Evolutionary conservation across 108 stramenopile genomes (phyloP).

Genomic region (Aureococcus anophagefferens): DNA sequence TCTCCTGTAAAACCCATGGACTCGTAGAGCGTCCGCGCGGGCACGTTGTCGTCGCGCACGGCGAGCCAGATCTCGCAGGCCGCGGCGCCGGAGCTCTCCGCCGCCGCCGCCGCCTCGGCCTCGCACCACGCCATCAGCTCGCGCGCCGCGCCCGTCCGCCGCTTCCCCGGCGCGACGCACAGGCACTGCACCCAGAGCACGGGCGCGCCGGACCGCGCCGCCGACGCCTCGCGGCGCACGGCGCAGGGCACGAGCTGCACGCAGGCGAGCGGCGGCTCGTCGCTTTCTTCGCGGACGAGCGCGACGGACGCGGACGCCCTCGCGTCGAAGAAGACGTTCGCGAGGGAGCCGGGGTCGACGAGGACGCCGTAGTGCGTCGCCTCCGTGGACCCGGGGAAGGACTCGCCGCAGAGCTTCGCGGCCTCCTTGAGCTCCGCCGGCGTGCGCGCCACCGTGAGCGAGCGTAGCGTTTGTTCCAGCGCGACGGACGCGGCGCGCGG

Average conservation of each 20-base stretch:
- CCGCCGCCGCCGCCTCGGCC: not conserved
- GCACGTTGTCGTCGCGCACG: not conserved
- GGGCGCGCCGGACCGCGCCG: not conserved
- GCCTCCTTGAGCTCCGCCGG: not conserved
- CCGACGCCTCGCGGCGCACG: not conserved
- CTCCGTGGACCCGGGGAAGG: not conserved
- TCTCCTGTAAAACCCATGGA: not conserved
- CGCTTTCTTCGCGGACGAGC: not conserved
- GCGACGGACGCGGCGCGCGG: no score
- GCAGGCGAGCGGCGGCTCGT: not conserved
- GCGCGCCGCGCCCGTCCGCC: not conserved
- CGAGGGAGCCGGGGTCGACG: not conserved
- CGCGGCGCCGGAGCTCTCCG: not conserved
- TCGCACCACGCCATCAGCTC: not conserved
- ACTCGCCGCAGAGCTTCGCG: not conserved
- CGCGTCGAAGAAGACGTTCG: not conserved
- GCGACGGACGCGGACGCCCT: not conserved
- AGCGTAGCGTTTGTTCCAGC: no score
- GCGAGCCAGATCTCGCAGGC: not conserved
- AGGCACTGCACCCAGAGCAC: not conserved
- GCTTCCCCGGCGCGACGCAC: not conserved
- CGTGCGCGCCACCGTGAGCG: no score
- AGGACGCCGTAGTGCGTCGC: not conserved
- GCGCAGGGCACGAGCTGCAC: not conserved
- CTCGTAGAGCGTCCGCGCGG: not conserved